Evolutionary conservation across 116 monocot species (phyloP), one percentile per base, ranked within the genome.

Genomic region (Papilionanthe hybrid): DNA sequence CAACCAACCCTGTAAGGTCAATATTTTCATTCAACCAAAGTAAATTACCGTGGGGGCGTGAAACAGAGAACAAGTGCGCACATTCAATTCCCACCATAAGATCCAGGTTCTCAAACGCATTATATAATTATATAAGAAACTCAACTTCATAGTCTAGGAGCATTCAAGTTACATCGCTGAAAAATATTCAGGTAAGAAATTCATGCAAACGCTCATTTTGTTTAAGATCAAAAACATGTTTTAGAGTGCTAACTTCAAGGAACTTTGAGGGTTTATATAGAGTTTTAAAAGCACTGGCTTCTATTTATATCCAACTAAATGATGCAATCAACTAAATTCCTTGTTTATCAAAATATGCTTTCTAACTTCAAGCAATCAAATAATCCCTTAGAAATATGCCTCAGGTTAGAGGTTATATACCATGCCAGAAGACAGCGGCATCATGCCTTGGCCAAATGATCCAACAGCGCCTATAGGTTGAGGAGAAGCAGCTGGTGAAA

Each of bases 401-500:
- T 44, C 4, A 44, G 1, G 43, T 73, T 4, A 73, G 9, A n/a
- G n/a, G 43, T n/a, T 45, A 73, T 78, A 45, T 93, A 93, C 93
- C 93, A 83, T 81, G 80, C 86, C 86, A 83, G 86, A 87, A 83
- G 90, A 84, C 75, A 87, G 79, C 72, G 87, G 87, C 15, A 81
- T 81, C 30, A 71, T 77, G 80, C 69, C 83, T 78, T 88, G 91
- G 37, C 81, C 88, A 86, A 89, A 88, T 37, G 90, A 57, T 22
- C 86, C 86, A 60, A 87, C 55, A 30, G 77, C 72, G 48, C 83
- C 81, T 77, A 87, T 73, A 15, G 89, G 88, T 82, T 88, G 94
- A 67, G 95, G 88, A 71, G 98, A 91, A 80, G 85, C 85, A 32
- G 79, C 83, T 42, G 91, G 90, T 56, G 94, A 86, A 80, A 82